These are phyloP conservation scores for Pistacia integerrima DNA, from an alignment of 345 rosid species.

Conservation along the genomic window DNA sequence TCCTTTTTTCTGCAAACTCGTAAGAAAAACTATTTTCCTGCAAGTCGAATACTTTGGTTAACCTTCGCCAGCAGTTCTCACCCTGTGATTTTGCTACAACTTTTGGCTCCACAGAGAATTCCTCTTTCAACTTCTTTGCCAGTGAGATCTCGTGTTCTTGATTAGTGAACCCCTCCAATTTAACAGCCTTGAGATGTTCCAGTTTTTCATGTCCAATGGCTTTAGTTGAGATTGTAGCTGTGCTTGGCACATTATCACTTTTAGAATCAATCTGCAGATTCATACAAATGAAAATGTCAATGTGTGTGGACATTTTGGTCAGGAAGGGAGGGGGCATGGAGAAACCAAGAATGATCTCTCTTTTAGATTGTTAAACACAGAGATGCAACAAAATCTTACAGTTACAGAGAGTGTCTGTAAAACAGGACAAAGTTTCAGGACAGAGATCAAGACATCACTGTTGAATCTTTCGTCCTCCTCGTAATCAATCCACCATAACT, in stretches of 20 bases:
- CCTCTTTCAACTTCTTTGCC: constrained; percentile 30
- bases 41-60: not conserved
- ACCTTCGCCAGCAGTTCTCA: constrained; percentile 14
- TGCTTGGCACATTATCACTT: not conserved
- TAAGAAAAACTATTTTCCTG: not conserved
- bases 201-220: not conserved
- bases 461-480: constrained; percentile 6
- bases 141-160: constrained; percentile 30
- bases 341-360: too few relatives aligned
- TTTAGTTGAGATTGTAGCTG: not conserved
- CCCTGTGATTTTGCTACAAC: constrained; percentile 20
- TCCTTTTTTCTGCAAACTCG: constrained; percentile 1
- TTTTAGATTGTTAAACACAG: not conserved
- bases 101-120: constrained; percentile 19
- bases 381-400: constrained; percentile 10
- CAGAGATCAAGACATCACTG: constrained; percentile 11
- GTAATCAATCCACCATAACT: constrained; percentile 23
- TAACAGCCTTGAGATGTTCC: constrained; percentile 36
- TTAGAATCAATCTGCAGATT: constrained; percentile 9
- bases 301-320: not conserved
- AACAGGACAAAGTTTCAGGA: constrained; percentile 16
- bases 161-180: constrained; percentile 44
- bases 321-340: not conserved
- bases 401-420: constrained; percentile 16
- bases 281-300: not conserved